Evolutionary conservation across 192 early-diverging fungal genomes (phyloP).

Genomic region (Podila verticillata): DNA sequence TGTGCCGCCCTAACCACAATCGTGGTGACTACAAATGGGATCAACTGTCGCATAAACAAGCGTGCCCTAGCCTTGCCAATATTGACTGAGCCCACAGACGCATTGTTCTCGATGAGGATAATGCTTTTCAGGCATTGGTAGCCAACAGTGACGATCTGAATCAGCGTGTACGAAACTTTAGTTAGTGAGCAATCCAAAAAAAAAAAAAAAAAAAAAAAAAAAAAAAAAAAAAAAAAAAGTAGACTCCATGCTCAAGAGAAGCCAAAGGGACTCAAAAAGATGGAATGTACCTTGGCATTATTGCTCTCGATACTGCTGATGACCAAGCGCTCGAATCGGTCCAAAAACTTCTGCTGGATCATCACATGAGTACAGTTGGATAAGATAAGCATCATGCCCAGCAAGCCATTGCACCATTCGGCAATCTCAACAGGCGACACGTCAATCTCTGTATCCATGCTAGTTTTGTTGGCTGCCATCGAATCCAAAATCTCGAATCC

Average conservation of each 20-base stretch:
- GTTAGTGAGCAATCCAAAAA: background rate
- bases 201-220: background rate
- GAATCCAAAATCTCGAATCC: slow-evolving; percentile 14
- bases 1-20: slow-evolving; percentile 42
- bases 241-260: too few species aligned
- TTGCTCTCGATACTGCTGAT: slow-evolving; percentile 49
- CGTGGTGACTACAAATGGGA: slow-evolving; percentile 47
- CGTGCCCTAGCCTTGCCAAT: slow-evolving; percentile 19
- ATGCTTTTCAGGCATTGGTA: slow-evolving; percentile 41
- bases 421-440: slow-evolving; percentile 38
- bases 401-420: slow-evolving; percentile 45
- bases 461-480: background rate
- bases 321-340: slow-evolving; percentile 32
- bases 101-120: slow-evolving; percentile 20
- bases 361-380: slow-evolving; percentile 24
- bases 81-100: background rate
- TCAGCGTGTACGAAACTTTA: background rate
- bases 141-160: slow-evolving; percentile 44
- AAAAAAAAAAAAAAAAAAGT: background rate
- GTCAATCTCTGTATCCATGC: slow-evolving; percentile 32
- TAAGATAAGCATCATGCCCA: slow-evolving; percentile 44
- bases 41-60: slow-evolving; percentile 30
- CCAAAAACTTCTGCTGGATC: slow-evolving; percentile 24
- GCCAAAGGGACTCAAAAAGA: background rate
- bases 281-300: slow-evolving; percentile 22